Evolutionary conservation across 768 basidiomycete species (phyloP).

Genomic region (Russula virescens): DNA sequence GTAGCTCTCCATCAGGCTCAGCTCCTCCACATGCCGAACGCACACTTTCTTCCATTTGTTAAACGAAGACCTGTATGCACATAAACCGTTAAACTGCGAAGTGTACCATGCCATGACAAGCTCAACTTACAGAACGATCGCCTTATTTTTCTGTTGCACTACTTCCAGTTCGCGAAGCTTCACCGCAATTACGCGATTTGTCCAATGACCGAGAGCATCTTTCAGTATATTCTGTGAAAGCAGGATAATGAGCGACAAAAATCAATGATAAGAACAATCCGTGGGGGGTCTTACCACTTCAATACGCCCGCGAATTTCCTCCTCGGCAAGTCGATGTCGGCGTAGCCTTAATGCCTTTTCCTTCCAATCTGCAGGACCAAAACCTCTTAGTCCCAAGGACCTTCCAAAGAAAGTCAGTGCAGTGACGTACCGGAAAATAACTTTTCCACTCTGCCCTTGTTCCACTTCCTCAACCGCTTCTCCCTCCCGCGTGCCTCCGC

Average conservation of each 20-base stretch:
- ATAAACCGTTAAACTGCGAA: neutral
- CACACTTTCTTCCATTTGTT: conserved; percentile 63
- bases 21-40: conserved; percentile 59
- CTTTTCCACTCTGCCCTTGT: conserved; percentile 35
- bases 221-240: conserved; percentile 45
- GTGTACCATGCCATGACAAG: neutral
- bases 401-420: neutral
- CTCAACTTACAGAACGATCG: conserved; percentile 34
- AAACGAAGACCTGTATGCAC: conserved; percentile 45
- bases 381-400: neutral
- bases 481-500: conserved; percentile 42
- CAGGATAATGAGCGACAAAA: neutral
- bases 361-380: conserved; percentile 14
- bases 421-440: conserved; percentile 34
- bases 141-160: conserved; percentile 40
- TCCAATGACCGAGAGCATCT: conserved; percentile 55
- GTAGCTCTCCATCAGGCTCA: conserved; percentile 81
- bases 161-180: conserved; percentile 70
- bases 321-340: conserved; percentile 21
- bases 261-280: neutral
- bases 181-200: conserved; percentile 62
- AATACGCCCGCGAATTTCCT: conserved; percentile 11
- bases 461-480: conserved; percentile 40
- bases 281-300: neutral
- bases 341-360: conserved; percentile 20